Conservation (phyloP, 768 basidiomycete species). For the Trametes cinnabarina region DNA sequence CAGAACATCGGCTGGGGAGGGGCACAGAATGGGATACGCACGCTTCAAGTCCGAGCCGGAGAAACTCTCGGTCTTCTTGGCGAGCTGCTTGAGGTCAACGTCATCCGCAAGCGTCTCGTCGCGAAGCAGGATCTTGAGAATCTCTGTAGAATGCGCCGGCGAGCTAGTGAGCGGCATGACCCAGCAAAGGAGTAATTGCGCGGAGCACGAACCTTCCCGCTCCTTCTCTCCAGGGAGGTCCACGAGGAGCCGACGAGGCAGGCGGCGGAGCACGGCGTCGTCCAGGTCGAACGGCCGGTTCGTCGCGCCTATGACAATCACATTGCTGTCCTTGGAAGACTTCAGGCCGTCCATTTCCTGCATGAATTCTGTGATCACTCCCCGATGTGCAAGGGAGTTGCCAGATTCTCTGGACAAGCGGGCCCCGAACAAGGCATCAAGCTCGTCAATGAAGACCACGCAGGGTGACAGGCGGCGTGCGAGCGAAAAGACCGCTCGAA, state of each 20-base stretch:
- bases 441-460: constrained; percentile 92
- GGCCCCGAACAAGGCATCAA: constrained; percentile 89
- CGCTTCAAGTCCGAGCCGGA: constrained; percentile 96
- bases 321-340: constrained; percentile 71
- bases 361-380: constrained; percentile 91
- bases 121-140: constrained; percentile 82
- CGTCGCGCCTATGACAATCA: constrained; percentile 92
- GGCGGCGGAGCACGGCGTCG: constrained; percentile 85
- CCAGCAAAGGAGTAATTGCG: neutral
- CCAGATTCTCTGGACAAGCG: constrained; percentile 77
- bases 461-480: constrained; percentile 86
- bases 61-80: constrained; percentile 77
- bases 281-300: constrained; percentile 90
- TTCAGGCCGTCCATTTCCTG: constrained; percentile 95
- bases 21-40: constrained; percentile 39
- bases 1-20: neutral
- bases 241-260: constrained; percentile 83
- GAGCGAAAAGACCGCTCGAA: constrained; percentile 83
- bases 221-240: constrained; percentile 88
- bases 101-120: constrained; percentile 71
- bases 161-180: neutral
- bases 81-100: constrained; percentile 57
- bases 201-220: constrained; percentile 60
- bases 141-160: constrained; percentile 50
- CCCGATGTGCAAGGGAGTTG: constrained; percentile 79